Evolutionary conservation across 2,329 filamentous ascomycete species (phyloP), one percentile per base, ranked within the genome.

Genomic region (Hyphodiscus sp.): DNA sequence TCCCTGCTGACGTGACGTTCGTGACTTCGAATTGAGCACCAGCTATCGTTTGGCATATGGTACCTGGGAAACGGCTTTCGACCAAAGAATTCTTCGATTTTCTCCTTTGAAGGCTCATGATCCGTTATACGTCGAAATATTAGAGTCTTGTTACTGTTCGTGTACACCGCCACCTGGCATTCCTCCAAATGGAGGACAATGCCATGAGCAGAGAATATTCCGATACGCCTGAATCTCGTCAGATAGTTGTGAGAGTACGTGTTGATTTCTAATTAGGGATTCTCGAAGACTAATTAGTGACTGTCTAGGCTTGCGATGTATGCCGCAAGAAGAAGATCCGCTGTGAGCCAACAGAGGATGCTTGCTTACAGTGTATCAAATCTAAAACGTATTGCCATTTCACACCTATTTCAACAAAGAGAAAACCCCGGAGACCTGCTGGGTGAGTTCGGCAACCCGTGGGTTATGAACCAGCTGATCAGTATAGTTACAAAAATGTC

Each of bases 301-400:
- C 11, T 19, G 20, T 45, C 43, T 45, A 65, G 59, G 61, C 61
- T 1, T 67, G 65, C 52, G 65, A 68, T 50, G 56, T 58, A 55
- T 68, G 65, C 47, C 58, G 65, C 5, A 65, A 62, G 54, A 67
- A 68, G 49, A 68, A 68, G 57, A 67, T 64, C 29, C 60, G 64
- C 11, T 67, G 66, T 50, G 58, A 64, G 43, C 55, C 61, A 10
- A 63, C 58, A 8, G 44, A 38, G 13, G 52, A 62, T 20, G 54
- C 54, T n/a, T 68, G 66, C 53, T 44, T 52, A 20, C 65, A 67
- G 44, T 67, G 65, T 51, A 62, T 58, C 29, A 65, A 63, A 50
- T 57, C 52, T 47, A 54, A 55, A 15, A 62, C 60, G 30, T 20
- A 16, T 16, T 68, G 66, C 50, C 65, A 66, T 57, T 68, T 67